Conservation (phyloP, 805 yeast genomes). For the Suhomyces prunicola region DNA sequence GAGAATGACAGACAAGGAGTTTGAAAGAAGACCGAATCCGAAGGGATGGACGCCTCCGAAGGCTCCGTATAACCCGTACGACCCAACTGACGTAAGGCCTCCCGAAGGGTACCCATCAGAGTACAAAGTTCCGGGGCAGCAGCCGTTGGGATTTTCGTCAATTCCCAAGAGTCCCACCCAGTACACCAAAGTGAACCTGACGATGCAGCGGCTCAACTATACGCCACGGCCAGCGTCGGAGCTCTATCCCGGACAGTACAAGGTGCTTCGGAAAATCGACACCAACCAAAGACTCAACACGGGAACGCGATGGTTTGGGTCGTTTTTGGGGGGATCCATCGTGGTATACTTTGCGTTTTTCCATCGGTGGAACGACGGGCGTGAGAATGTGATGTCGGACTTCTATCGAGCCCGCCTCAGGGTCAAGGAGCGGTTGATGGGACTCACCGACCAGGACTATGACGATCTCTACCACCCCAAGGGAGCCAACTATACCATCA, state of each 20-base stretch:
- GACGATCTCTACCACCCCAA: constrained; percentile 56
- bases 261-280: constrained; percentile 60
- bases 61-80: constrained; percentile 86
- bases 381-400: constrained; percentile 68
- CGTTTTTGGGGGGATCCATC: constrained; percentile 46
- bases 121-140: constrained; percentile 61
- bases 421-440: constrained; percentile 51
- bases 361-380: constrained; percentile 82
- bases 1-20: constrained; percentile 12
- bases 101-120: constrained; percentile 86
- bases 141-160: constrained; percentile 51
- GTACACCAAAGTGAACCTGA: constrained; percentile 63
- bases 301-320: constrained; percentile 61
- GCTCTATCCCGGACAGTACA: constrained; percentile 74
- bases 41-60: constrained; percentile 77
- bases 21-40: constrained; percentile 69
- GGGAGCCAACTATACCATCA: constrained; percentile 37
- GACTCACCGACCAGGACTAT: constrained; percentile 57
- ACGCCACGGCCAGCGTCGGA: constrained; percentile 77
- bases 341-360: constrained; percentile 64
- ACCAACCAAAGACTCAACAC: constrained; percentile 50
- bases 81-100: constrained; percentile 71
- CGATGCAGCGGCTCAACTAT: constrained; percentile 70
- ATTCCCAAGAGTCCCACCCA: constrained; percentile 68
- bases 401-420: constrained; percentile 62